Evolutionary conservation across 2,329 filamentous ascomycete species (phyloP).

Genomic region (Diaporthe ilicicola): DNA sequence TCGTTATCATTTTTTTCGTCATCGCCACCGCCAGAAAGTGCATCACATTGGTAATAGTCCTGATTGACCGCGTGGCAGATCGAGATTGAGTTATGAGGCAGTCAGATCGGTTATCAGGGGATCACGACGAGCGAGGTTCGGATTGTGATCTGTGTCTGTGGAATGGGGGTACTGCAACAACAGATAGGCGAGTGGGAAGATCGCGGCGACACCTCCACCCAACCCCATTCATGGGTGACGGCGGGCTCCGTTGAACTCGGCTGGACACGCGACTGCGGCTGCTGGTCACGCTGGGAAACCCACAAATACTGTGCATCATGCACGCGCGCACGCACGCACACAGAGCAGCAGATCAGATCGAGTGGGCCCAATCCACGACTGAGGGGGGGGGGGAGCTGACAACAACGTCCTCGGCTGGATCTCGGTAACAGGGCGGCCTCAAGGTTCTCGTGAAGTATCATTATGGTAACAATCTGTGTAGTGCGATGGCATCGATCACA

Average conservation of each 20-base stretch:
- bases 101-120: not conserved
- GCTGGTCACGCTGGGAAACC: not conserved
- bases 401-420: not conserved
- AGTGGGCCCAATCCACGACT: not conserved
- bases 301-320: slow-evolving; percentile 18
- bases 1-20: not conserved
- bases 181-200: slow-evolving; percentile 22
- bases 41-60: no score
- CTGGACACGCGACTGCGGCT: not conserved
- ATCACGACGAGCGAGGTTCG: not conserved
- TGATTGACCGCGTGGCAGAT: not conserved
- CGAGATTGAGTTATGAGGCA: not conserved
- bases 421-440: not conserved
- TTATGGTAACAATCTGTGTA: no score
- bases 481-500: not conserved
- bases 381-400: not conserved
- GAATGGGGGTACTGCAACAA: slow-evolving; percentile 16
- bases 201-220: slow-evolving; percentile 20
- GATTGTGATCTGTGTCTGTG: not conserved
- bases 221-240: slow-evolving; percentile 5
- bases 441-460: no score
- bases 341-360: slow-evolving; percentile 19
- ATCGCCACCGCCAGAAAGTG: not conserved
- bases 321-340: slow-evolving; percentile 7
- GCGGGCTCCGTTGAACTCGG: slow-evolving; percentile 8